phyloP scores from a whole-genome alignment of 345 rosid genomes.

The Gossypium rotundifolium region DNA sequence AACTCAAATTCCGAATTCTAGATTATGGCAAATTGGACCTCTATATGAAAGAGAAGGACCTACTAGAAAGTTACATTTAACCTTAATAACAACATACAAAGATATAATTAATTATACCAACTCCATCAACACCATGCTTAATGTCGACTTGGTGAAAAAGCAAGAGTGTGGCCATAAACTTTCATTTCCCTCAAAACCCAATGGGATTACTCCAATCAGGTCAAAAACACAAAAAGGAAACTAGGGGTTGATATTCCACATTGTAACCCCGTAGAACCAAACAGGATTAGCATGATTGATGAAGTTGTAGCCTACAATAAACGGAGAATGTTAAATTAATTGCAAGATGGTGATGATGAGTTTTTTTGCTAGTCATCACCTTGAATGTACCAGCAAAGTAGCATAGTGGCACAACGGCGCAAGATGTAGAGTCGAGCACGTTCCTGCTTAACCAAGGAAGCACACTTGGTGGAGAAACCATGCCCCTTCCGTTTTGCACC shows the following conservation, averaged over 20 bases:
- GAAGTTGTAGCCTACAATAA: not conserved
- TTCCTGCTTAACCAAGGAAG: conserved; percentile 57
- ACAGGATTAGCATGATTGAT: not conserved
- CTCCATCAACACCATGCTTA: conserved; percentile 9
- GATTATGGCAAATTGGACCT: too few relatives aligned
- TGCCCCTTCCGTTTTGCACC: conserved; percentile 32
- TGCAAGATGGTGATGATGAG: not conserved
- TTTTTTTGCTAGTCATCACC: conserved; percentile 42
- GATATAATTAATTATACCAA: not conserved
- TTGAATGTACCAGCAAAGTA: conserved; percentile 65
- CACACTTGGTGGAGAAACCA: conserved; percentile 62
- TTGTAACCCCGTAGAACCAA: conserved; percentile 10
- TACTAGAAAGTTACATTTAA: not conserved
- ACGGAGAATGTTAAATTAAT: not conserved
- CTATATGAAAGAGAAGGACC: too few relatives aligned
- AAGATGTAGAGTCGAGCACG: conserved; percentile 64
- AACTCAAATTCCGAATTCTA: too few relatives aligned
- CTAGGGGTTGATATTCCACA: conserved; percentile 6
- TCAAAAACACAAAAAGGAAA: conserved; percentile 16
- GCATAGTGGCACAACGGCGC: conserved; percentile 80
- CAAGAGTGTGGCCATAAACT: conserved; percentile 12
- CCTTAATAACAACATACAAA: conserved; percentile 6
- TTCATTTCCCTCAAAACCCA: conserved; percentile 23
- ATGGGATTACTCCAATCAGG: conserved; percentile 14
- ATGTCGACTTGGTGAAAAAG: conserved; percentile 18